Evolutionary conservation across 2,329 filamentous ascomycete species (phyloP).

Genomic region (Trichoderma sp.): DNA sequence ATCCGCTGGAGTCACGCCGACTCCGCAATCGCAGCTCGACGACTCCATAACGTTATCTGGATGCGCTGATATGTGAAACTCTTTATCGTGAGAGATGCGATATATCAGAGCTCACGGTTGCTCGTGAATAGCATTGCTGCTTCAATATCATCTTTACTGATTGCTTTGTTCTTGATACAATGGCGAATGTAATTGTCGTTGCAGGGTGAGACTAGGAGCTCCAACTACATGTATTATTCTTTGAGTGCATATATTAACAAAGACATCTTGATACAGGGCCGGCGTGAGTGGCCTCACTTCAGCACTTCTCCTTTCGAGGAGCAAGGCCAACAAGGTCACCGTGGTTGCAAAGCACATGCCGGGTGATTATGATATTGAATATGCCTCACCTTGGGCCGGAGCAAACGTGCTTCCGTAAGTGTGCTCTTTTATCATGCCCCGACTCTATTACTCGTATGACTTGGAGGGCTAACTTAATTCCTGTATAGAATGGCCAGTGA

Average conservation of each 20-base stretch:
- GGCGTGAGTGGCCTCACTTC: conserved; percentile 55
- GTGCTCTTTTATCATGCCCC: too few species aligned
- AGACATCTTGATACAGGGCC: conserved; percentile 35
- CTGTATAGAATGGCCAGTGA: conserved; percentile 45
- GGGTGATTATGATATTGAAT: conserved; percentile 89
- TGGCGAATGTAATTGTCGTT: conserved; percentile 37
- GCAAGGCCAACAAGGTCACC: conserved; percentile 56
- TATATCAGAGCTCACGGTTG: background rate
- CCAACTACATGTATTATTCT: background rate
- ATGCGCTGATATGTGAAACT: background rate
- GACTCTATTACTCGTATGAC: background rate
- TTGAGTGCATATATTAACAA: background rate
- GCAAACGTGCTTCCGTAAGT: conserved; percentile 75
- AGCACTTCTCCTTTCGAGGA: conserved; percentile 50
- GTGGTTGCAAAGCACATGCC: conserved; percentile 88
- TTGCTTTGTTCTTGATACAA: conserved; percentile 23
- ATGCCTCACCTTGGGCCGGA: conserved; percentile 86
- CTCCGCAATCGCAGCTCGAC: background rate
- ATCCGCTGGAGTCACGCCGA: background rate
- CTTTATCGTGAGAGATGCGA: too few species aligned
- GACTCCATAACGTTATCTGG: background rate
- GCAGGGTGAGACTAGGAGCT: conserved; percentile 34
- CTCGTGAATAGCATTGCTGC: background rate
- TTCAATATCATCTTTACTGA: background rate
- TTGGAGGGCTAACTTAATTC: background rate